A percentile compares a stretch with the other conserved stretches of the same genome.
These are phyloP conservation scores for Chrysoporthe cubensis DNA, from an alignment of 2,329 filamentous ascomycete genomes.

Conservation along the genomic window DNA sequence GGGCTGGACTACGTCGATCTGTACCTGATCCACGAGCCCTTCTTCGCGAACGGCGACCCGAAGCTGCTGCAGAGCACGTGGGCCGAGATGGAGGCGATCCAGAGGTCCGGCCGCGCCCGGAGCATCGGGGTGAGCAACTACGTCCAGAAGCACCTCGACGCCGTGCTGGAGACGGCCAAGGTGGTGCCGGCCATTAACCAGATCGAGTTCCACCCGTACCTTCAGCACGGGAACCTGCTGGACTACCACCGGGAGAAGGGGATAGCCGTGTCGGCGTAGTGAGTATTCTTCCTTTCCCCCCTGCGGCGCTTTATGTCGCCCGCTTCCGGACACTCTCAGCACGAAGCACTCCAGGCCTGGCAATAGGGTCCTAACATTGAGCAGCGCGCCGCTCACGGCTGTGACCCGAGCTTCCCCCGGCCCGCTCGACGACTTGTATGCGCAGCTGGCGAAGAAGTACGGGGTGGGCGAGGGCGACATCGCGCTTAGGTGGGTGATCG, in stretches of 20 bases:
- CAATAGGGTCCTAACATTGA: too few species aligned
- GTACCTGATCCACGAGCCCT: conserved; percentile 67
- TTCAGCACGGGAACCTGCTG: conserved; percentile 61
- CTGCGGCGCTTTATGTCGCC: too few species aligned
- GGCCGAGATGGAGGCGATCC: conserved; percentile 67
- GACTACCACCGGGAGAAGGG: conserved; percentile 44
- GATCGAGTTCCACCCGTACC: conserved; percentile 79
- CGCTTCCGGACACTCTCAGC: too few species aligned
- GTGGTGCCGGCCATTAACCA: conserved; percentile 74
- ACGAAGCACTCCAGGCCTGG: too few species aligned
- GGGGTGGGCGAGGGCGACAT: conserved; percentile 56
- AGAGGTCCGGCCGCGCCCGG: conserved; percentile 65
- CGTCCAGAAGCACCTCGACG: conserved; percentile 57
- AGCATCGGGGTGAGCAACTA: conserved; percentile 84
- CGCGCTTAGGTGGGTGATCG: conserved; percentile 60
- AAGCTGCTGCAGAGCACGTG: conserved; percentile 61
- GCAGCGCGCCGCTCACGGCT: conserved; percentile 32
- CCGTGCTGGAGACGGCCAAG: conserved; percentile 61
- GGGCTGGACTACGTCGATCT: conserved; percentile 73
- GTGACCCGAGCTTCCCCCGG: conserved; percentile 54
- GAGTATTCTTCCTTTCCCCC: too few species aligned
- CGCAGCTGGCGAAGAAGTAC: conserved; percentile 53
- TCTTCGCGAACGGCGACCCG: conserved; percentile 50
- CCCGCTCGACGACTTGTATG: conserved; percentile 56
- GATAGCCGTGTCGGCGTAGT: conserved; percentile 42